Conservation (phyloP, 2,329 filamentous ascomycete genomes). For the Aspergillus pseudoviridinutans region DNA sequence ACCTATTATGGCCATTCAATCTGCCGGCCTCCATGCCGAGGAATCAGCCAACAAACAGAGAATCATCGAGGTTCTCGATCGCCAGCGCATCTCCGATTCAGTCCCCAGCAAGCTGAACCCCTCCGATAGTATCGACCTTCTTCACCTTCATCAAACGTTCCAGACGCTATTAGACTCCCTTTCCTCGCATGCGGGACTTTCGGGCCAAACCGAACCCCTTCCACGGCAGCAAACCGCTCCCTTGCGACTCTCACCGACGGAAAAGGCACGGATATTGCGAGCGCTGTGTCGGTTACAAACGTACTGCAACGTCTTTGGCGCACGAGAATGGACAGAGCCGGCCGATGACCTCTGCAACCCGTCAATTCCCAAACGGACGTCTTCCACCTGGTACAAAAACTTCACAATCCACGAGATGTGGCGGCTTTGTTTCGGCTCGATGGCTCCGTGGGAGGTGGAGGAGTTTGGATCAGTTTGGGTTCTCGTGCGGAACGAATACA, state of each 20-base stretch:
- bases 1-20: slow-evolving; percentile 10
- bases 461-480: slow-evolving; percentile 14
- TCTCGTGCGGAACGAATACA: slow-evolving; percentile 10
- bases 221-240: not conserved
- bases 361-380: not conserved
- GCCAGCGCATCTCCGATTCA: slow-evolving; percentile 2
- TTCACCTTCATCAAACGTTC: slow-evolving; percentile 7
- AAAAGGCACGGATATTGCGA: slow-evolving; percentile 11
- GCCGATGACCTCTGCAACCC: not conserved
- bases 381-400: slow-evolving; percentile 14
- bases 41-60: slow-evolving; percentile 3
- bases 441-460: slow-evolving; percentile 15
- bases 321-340: slow-evolving; percentile 9
- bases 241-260: not conserved
- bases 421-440: slow-evolving; percentile 12
- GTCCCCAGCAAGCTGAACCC: not conserved
- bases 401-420: slow-evolving; percentile 14
- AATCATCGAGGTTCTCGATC: slow-evolving; percentile 11
- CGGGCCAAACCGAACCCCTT: not conserved
- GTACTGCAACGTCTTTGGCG: slow-evolving; percentile 15
- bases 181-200: slow-evolving; percentile 1
- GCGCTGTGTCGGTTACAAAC: slow-evolving; percentile 14
- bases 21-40: slow-evolving; percentile 12
- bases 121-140: slow-evolving; percentile 6
- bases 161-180: slow-evolving; percentile 3